Percentiles rank a stretch among this genome's conserved stretches.
Evolutionary conservation across 106 monocot species (phyloP).

Genomic region (Platanthera zijinensis): DNA sequence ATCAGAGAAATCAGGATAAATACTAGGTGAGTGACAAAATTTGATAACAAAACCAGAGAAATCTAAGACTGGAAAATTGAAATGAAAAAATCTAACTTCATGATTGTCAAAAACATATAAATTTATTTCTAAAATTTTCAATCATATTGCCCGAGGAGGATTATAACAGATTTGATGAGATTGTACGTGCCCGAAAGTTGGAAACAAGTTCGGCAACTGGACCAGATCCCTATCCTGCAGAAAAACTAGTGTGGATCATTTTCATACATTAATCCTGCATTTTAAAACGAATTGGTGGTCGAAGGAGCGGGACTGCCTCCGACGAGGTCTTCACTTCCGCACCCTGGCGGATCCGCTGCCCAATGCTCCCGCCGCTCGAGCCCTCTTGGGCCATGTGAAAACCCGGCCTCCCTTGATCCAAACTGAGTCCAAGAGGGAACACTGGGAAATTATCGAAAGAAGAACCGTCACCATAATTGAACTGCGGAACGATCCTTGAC

Average conservation of each 20-base stretch:
- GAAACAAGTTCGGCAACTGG: constrained; percentile 51
- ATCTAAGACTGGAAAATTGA: not conserved
- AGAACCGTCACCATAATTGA: constrained; percentile 1
- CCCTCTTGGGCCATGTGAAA: constrained; percentile 6
- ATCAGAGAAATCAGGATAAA: no score
- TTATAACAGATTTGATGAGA: constrained; percentile 51
- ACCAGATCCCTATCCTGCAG: constrained; percentile 12
- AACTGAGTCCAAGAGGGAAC: constrained; percentile 75
- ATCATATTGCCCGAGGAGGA: constrained; percentile 17
- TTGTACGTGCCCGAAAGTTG: constrained; percentile 56
- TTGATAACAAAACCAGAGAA: no score
- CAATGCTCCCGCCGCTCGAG: not conserved
- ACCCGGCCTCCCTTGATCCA: constrained; percentile 27
- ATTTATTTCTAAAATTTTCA: not conserved
- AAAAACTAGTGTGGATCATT: not conserved
- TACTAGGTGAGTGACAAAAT: no score
- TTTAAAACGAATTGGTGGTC: not conserved
- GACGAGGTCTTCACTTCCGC: constrained; percentile 2
- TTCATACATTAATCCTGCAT: not conserved
- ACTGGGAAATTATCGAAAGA: constrained; percentile 18
- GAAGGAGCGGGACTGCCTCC: not conserved
- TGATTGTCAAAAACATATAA: not conserved
- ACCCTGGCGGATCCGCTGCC: not conserved
- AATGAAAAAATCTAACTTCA: not conserved
- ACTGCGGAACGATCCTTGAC: not conserved